A percentile compares a stretch with the other conserved stretches of the same genome.
These are phyloP conservation scores for Gossypium herbaceum DNA, from an alignment of 345 rosid species.

Conservation along the genomic window DNA sequence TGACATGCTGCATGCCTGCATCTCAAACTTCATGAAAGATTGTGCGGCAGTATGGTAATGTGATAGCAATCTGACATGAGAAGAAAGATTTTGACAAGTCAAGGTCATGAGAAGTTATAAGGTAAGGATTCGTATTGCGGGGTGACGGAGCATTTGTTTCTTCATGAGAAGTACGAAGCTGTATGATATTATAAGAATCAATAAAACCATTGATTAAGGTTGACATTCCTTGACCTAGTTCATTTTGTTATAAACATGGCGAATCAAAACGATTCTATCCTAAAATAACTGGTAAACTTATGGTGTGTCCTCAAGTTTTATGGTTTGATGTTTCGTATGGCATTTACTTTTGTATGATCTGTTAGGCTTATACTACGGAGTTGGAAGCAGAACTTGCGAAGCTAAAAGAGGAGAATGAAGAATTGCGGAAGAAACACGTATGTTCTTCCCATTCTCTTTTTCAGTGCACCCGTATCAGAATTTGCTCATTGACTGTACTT, in stretches of 20 bases:
- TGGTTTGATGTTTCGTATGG: not conserved
- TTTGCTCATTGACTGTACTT: slow-evolving; percentile 5
- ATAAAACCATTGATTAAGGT: slow-evolving; percentile 1
- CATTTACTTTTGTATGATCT: not conserved
- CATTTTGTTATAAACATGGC: not conserved
- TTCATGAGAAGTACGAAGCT: slow-evolving; percentile 19
- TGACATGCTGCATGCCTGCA: slow-evolving; percentile 28
- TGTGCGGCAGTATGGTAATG: slow-evolving; percentile 31
- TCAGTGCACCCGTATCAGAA: not conserved
- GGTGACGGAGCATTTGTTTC: slow-evolving; percentile 27
- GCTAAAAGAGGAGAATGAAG: slow-evolving; percentile 76
- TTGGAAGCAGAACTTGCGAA: slow-evolving; percentile 90
- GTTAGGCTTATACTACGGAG: slow-evolving; percentile 88
- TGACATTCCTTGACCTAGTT: not conserved
- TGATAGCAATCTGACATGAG: slow-evolving; percentile 36
- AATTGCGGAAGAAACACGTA: slow-evolving; percentile 74
- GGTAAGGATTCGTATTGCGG: slow-evolving; percentile 33
- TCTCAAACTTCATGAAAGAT: slow-evolving; percentile 32
- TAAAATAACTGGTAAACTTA: not conserved
- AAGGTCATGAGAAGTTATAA: slow-evolving; percentile 32
- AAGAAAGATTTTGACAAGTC: slow-evolving; percentile 39
- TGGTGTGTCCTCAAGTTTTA: not conserved
- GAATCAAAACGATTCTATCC: not conserved
- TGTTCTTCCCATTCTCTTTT: not conserved
- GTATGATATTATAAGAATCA: not conserved